These are phyloP conservation scores for Auxenochlorella pyrenoidosa DNA, from an alignment of 139 green algal genomes.

Conservation along the genomic window DNA sequence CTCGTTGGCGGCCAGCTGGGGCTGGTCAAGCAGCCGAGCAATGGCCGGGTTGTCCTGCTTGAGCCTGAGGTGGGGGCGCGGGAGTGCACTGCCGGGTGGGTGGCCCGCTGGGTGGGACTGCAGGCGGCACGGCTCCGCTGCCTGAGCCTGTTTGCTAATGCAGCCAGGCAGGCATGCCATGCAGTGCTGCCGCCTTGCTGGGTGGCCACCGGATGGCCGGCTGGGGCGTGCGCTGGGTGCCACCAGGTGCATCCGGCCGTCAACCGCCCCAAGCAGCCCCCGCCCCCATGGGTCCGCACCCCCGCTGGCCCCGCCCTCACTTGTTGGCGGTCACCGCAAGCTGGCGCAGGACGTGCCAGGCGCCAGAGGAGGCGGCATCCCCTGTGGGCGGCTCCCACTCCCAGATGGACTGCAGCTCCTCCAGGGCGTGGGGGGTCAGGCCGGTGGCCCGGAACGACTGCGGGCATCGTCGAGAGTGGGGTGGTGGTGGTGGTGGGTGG, in stretches of 20 bases:
- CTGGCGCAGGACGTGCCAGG: conserved; percentile 42
- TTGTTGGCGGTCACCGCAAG: conserved; percentile 27
- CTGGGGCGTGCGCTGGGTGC: no score
- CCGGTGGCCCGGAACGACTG: not conserved
- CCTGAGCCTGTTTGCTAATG: no score
- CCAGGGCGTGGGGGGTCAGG: not conserved
- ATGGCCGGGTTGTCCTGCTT: conserved; percentile 12
- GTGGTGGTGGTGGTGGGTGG: not conserved
- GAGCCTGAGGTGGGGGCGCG: not conserved
- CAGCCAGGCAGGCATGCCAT: no score
- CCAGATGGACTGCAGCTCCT: conserved; percentile 34
- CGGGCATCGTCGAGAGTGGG: not conserved
- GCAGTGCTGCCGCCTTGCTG: no score
- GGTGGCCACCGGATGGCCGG: no score
- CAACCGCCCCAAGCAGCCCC: not conserved
- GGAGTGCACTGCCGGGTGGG: not conserved
- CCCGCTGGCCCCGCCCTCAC: not conserved
- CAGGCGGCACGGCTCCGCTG: no score
- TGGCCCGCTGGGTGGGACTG: not conserved
- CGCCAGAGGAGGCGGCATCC: not conserved
- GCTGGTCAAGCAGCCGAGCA: not conserved
- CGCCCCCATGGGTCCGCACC: not conserved
- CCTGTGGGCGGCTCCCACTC: conserved; percentile 27
- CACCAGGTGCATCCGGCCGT: no score
- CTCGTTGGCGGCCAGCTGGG: conserved; percentile 25